These are phyloP conservation scores for Dipodascus albidus DNA, from an alignment of 805 yeast species.

Conservation along the genomic window DNA sequence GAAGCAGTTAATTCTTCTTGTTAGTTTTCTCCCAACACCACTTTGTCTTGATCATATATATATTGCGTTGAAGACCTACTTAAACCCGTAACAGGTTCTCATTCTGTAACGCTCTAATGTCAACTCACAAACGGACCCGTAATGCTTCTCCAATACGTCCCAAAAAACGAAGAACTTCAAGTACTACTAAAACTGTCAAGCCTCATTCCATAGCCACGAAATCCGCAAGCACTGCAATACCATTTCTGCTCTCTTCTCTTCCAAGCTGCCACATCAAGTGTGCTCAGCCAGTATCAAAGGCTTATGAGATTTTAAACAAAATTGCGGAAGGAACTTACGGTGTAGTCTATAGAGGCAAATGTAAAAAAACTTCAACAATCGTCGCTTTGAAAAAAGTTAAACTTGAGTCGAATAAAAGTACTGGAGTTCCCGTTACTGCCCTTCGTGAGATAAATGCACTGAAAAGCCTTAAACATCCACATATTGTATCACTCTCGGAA, in stretches of 20 bases:
- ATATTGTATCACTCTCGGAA: conserved; percentile 42
- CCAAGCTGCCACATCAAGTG: background rate
- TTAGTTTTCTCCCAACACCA: too few species aligned
- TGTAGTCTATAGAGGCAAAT: conserved; percentile 46
- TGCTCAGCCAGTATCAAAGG: conserved; percentile 7
- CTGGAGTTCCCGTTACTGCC: conserved; percentile 58
- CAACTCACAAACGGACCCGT: background rate
- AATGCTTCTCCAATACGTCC: background rate
- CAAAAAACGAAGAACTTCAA: background rate
- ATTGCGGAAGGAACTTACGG: conserved; percentile 34
- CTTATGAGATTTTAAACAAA: conserved; percentile 15
- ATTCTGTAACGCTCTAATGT: background rate
- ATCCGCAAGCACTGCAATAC: background rate
- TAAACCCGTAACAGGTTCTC: too few species aligned
- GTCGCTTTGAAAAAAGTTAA: conserved; percentile 54
- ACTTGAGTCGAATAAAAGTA: conserved; percentile 26
- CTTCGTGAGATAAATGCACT: conserved; percentile 53
- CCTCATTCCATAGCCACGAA: background rate
- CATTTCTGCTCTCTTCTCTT: background rate
- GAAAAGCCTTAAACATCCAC: conserved; percentile 37
- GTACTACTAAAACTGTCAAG: background rate
- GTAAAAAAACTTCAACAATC: conserved; percentile 30
- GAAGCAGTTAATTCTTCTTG: too few species aligned
- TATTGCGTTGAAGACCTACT: too few species aligned
- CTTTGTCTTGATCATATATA: too few species aligned